Base-by-base conservation (phyloP, 805 yeast species). In the Kodamaea restingae region DNA sequence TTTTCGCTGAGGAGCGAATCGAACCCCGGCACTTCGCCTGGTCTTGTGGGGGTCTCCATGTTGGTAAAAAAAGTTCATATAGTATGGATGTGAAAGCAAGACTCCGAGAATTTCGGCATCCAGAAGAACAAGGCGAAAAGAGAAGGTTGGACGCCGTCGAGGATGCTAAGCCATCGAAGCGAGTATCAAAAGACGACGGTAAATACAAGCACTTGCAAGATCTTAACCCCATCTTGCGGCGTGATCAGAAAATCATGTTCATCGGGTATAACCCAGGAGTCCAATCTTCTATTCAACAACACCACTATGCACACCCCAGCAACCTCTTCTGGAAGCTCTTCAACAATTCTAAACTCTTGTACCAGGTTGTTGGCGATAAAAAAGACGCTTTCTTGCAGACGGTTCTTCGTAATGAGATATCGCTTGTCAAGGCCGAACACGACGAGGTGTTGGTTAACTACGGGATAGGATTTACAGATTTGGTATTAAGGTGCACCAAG, bases 221-320 rank as follows among this genome's bases (percentile, higher is more conserved):
- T 26, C 50, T 65, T 8, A 54, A 51, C 20, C 73, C 72, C 4
- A 61, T 67, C 10, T 37, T 67, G 15, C 35, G 46, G 12, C 36
- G 41, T 2, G 37, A 53, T 34, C 49, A 63, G 29, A 42, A 50
- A 11, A 36, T 81, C 1, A 67, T 84, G 3, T 83, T 84, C 48
- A 67, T 83, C 3, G 93, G 93, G 1, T 81, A 70, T 62, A 84
- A 84, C 49, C 93, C 93, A 0, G 85, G 90, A 2, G 56, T 78
- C 3, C 70, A 69, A 49, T 80, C 88, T 1, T 75, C 86, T 0
- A 48, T 59, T 14, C 55, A 61, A 7, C 88, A 84, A 24, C 90
- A 83, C 52, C 77, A 82, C 50, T 84, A 80, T 54, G 91, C 91
- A 0, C 90, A 84, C 52, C 75, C 62, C 14, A 69, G 84, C 9